Conservation (phyloP, 441 rosid species). For the Theobroma grandiflorum region DNA sequence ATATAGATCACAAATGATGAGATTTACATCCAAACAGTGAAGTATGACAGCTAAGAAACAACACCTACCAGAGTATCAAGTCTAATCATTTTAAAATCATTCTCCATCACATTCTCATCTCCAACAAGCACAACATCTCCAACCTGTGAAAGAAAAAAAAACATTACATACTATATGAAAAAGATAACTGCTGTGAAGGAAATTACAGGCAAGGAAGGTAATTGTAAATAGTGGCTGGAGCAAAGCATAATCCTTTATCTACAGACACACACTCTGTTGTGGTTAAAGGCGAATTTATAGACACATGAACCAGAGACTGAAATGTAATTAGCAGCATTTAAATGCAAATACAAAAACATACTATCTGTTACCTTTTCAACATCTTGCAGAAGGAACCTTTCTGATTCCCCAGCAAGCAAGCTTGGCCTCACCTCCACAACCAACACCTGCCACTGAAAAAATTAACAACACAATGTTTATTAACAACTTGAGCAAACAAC, state of each 20-base stretch:
- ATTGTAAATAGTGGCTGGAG: background rate
- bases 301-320: background rate
- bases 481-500: background rate
- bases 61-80: conserved; percentile 83
- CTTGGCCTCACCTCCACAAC: conserved; percentile 82
- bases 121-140: conserved; percentile 90
- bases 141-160: conserved; percentile 50
- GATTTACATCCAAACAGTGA: background rate
- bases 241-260: background rate
- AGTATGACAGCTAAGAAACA: conserved; percentile 10
- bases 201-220: background rate
- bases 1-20: background rate
- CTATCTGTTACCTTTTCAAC: conserved; percentile 54
- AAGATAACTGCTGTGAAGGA: conserved; percentile 15
- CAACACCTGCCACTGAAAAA: conserved; percentile 71
- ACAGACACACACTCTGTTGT: background rate
- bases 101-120: conserved; percentile 66
- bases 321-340: background rate
- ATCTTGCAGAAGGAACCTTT: conserved; percentile 73
- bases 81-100: conserved; percentile 67
- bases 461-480: background rate
- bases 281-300: background rate
- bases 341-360: background rate
- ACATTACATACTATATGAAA: background rate
- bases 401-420: conserved; percentile 85